Evolutionary conservation across 148 eudicot genomes (phyloP), one percentile per base, ranked within the genome.

Genomic region (Chenopodium formosanum): DNA sequence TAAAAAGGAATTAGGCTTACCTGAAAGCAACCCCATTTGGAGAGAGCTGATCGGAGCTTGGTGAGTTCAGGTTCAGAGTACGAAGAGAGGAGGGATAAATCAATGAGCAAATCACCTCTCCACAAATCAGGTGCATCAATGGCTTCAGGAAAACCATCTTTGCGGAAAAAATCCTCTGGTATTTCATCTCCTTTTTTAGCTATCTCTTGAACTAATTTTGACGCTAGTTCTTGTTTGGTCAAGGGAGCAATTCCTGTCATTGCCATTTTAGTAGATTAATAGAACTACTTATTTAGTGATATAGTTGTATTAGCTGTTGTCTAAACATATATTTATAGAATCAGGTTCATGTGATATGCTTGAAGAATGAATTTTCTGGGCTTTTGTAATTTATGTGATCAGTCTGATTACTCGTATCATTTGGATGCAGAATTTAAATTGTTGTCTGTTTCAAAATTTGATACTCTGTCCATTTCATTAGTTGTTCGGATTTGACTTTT

Each of bases 1-100:
- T 0, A 17, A 7, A 0, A 56, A 16, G 60, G 4, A 56, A 60
- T 1, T 0, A 29, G n/a, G 11, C 47, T n/a, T 10, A 9, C 52
- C 25, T 63, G 68, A 65, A 40, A 77, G 31, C 47, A 88, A 73
- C 94, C 92, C 84, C 94, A 89, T 9, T 86, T 53, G 77, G 81
- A 79, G 69, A 89, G 94, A 84, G 91, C 89, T 7, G 86, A 84
- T 29, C 83, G 83, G 37, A 91, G 88, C 78, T 89, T 89, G 13
- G 73, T 58, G 8, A 86, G 85, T 73, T 89, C 84, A n/a, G 81
- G 23, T 2, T 88, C 9, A 1, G 80, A 79, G 20, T 82, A 78
- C 12, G 88, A 81, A 29, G 81, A 72, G 4, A 91, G 84, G n/a
- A 85, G 86, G 14, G 88, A 67, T 48, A 85, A 48, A 77, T 90